A percentile compares a stretch with the other conserved stretches of the same genome.
Conservation (phyloP, 805 yeast species). For the Pichia thaimueangensis region DNA sequence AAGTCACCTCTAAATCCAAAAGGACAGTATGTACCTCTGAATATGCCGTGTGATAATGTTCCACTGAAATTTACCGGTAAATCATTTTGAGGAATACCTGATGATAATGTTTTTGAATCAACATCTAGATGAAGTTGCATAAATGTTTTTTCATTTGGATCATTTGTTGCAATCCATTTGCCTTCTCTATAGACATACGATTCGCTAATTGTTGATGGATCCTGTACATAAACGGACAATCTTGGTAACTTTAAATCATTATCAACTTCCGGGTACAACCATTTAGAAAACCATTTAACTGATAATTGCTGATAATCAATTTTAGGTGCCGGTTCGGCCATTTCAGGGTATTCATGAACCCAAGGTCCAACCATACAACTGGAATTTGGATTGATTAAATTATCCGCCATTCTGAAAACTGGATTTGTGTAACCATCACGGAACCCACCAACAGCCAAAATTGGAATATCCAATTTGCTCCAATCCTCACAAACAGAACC, state of each 20-base stretch:
- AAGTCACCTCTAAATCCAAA: conserved; percentile 42
- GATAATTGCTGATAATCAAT: conserved; percentile 40
- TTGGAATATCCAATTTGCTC: conserved; percentile 35
- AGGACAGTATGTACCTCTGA: conserved; percentile 42
- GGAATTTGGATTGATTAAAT: conserved; percentile 35
- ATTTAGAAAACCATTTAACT: conserved; percentile 36
- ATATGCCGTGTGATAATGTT: conserved; percentile 35
- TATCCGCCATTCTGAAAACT: conserved; percentile 37
- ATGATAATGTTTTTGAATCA: too few species aligned
- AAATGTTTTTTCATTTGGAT: conserved; percentile 13
- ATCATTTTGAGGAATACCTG: too few species aligned
- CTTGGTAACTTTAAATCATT: conserved; percentile 28
- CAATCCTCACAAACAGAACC: conserved; percentile 41
- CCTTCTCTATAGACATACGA: conserved; percentile 36
- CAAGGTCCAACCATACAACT: conserved; percentile 39
- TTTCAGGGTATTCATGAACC: conserved; percentile 45
- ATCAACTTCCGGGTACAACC: conserved; percentile 26
- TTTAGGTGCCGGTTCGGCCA: conserved; percentile 40
- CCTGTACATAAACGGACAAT: conserved; percentile 37
- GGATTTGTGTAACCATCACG: conserved; percentile 42
- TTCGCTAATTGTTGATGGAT: conserved; percentile 34
- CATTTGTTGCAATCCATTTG: conserved; percentile 32
- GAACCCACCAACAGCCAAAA: conserved; percentile 41
- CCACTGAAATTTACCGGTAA: conserved; percentile 26
- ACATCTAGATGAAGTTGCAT: conserved; percentile 15